phyloP scores from a whole-genome alignment of 1,284 basidiomycete genomes.

The Anthracocystis setariae region DNA sequence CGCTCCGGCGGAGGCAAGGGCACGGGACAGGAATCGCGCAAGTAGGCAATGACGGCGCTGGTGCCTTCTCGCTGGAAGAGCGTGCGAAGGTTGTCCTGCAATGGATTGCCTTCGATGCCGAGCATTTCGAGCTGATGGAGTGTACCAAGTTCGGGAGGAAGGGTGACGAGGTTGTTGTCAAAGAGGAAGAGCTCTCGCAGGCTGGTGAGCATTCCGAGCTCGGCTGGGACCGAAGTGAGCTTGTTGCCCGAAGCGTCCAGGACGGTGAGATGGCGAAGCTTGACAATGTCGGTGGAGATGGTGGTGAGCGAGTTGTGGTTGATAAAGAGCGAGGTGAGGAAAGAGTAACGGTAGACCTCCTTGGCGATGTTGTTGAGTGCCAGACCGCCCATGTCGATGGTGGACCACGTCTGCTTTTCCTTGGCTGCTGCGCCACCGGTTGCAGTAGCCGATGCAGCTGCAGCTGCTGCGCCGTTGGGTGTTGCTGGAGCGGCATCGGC shows the following conservation, averaged over 20 bases:
- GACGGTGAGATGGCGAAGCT: conserved; percentile 84
- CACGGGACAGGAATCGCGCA: conserved; percentile 86
- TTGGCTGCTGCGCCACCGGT: conserved; percentile 15
- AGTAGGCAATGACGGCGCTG: conserved; percentile 82
- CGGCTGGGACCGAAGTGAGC: conserved; percentile 81
- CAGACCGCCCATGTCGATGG: conserved; percentile 95
- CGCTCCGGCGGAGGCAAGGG: conserved; percentile 85
- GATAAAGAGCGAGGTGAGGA: conserved; percentile 93
- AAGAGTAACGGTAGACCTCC: conserved; percentile 86
- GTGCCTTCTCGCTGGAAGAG: conserved; percentile 95
- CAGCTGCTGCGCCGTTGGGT: conserved; percentile 20
- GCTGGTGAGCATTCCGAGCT: conserved; percentile 88
- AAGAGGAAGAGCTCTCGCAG: conserved; percentile 93
- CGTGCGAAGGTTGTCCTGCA: conserved; percentile 80
- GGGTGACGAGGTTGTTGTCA: conserved; percentile 86
- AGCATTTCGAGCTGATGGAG: conserved; percentile 92
- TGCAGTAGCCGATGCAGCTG: conserved; percentile 3
- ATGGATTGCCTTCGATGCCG: conserved; percentile 94
- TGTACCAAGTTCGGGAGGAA: conserved; percentile 88
- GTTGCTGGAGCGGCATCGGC: conserved; percentile 17
- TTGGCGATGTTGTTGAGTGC: conserved; percentile 88
- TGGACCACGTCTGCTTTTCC: conserved; percentile 76
- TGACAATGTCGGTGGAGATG: conserved; percentile 84
- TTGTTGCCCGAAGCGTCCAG: conserved; percentile 93
- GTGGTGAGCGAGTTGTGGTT: conserved; percentile 90